Evolutionary conservation across 352 stramenopile species (phyloP), one percentile per base, ranked within the genome.

Genomic region (Phytophthora citricola): DNA sequence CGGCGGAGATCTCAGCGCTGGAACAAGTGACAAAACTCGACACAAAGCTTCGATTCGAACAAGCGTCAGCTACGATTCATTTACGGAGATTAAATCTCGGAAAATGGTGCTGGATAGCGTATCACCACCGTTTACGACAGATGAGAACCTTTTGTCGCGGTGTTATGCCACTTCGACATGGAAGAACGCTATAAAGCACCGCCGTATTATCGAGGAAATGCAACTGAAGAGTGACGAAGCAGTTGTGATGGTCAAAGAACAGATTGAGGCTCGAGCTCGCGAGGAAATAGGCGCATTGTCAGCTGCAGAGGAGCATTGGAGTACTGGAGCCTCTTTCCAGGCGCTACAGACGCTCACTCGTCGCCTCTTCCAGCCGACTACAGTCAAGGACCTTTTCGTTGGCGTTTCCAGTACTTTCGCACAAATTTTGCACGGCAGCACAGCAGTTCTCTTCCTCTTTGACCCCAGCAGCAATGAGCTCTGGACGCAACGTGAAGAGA

Each of bases 381-480:
- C 65, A 6, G 52, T 75, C 8, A 58, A 71, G 38, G 81, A 91
- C 4, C 59, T 91, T 3, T 90, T 89, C 58, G 47, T 65, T 0
- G 75, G 65, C 10, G 54, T 90, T 2, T 22, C 67, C 0, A 75
- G 63, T 14, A 64, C 71, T 3, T 71, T 89, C 29, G 63, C 74
- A 2, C 79, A 86, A 44, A 62, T 85, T 51, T 34, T 87, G 2
- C 66, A 75, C 36, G 74, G 74, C 6, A 76, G 71, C 20, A 17
- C 62, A 73, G 82, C 78, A 12, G 64, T 87, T 39, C 62, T 93
- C 24, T 91, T 90, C 46, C 53, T 93, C 0, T 65, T 91, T 15
- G 83, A 93, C 27, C 75, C 85, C 17, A 75, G 69, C 7, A 79
- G 56, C 26, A 89, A 91, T 20, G 77, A 93, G 32, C 64, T 93